Base-by-base conservation (phyloP, 2,329 filamentous ascomycete species). In the Penicillium fuscoglaucum region DNA sequence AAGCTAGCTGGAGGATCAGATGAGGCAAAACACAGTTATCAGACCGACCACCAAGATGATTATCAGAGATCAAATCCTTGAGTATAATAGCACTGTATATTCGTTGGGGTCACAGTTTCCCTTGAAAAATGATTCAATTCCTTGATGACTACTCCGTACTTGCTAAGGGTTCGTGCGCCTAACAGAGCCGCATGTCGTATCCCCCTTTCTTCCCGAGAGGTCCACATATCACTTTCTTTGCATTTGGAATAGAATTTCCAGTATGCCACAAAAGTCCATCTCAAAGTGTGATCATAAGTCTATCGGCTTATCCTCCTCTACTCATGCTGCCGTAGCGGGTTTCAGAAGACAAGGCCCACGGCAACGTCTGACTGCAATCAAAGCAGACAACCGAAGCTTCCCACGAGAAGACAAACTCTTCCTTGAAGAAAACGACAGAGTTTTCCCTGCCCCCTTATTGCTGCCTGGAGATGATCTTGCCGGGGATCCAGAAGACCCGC, bases 391-490 rank as follows among this genome's bases (percentile, higher is more conserved):
- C 4, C 35, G 21, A 37, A n/a, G 12, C 26, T 52, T 52, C 41
- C 21, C 44, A 26, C 40, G 35, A 13, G 19, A 19, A 17, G 28
- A 47, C 9, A n/a, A 50, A 52, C 21, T 17, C 2, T 40, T 51
- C 3, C n/a, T 54, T 3, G 31, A 51, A 37, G 24, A n/a, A 39
- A 29, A 55, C 3, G 41, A 64, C 40, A 39, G 64, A 2, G 52
- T 75, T 0, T 89, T 87, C 60, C 86, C 86, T 0, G 83, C 76
- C 0, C 85, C 86, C 0, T 68, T 89, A 6, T 74, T 87, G 0
- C 72, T 89, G 0, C 86, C 87, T 0, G 78, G 75, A 2, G 86
- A 89, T 66, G 83, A 84, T 21, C 75, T 90, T 1, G 79, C 81
- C 0, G 71, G 78, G 35, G 81, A 88, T 40, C 81, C 83, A 1